Percentiles rank a stretch among this genome's conserved stretches.
phyloP scores from a whole-genome alignment of 208 protist species.

The Leptomonas seymouri region DNA sequence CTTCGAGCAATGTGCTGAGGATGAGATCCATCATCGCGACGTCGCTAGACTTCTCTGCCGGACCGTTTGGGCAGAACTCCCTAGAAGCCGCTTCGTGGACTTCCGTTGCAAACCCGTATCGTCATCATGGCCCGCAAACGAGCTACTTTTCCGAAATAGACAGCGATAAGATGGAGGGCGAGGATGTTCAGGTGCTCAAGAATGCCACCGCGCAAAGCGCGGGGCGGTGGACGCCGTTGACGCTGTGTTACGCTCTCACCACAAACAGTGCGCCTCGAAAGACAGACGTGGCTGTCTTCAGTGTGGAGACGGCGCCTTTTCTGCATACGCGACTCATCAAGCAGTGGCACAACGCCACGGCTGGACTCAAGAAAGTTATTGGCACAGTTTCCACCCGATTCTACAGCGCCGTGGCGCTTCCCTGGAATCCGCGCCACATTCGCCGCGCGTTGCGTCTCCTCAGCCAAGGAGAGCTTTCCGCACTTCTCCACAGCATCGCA shows the following conservation, averaged over 20 bases:
- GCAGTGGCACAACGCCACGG: slow-evolving; percentile 83
- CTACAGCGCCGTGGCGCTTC: slow-evolving; percentile 36
- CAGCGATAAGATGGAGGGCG: slow-evolving; percentile 13
- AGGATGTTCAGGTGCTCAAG: slow-evolving; percentile 31
- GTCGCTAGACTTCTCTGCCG: slow-evolving; percentile 20
- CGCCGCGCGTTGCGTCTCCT: slow-evolving; percentile 65
- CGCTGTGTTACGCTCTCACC: slow-evolving; percentile 64
- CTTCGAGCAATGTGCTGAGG: slow-evolving; percentile 3
- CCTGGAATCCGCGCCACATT: slow-evolving; percentile 78
- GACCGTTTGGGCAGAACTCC: slow-evolving; percentile 21
- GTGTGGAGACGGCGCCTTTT: slow-evolving; percentile 60
- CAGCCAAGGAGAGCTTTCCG: slow-evolving; percentile 35
- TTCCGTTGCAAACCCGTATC: slow-evolving; percentile 25
- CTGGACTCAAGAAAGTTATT: slow-evolving; percentile 51
- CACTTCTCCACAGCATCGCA: slow-evolving; percentile 31
- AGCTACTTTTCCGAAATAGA: background rate
- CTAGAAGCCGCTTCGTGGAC: slow-evolving; percentile 10
- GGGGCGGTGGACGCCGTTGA: slow-evolving; percentile 45
- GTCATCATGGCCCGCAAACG: slow-evolving; percentile 27
- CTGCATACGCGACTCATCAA: slow-evolving; percentile 78
- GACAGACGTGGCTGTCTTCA: slow-evolving; percentile 47
- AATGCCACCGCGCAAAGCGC: slow-evolving; percentile 1
- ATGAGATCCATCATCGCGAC: slow-evolving; percentile 10
- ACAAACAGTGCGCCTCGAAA: slow-evolving; percentile 1
- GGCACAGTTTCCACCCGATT: slow-evolving; percentile 13